phyloP scores from a whole-genome alignment of 78 protist species.

The Pelomyxa schiedti region DNA sequence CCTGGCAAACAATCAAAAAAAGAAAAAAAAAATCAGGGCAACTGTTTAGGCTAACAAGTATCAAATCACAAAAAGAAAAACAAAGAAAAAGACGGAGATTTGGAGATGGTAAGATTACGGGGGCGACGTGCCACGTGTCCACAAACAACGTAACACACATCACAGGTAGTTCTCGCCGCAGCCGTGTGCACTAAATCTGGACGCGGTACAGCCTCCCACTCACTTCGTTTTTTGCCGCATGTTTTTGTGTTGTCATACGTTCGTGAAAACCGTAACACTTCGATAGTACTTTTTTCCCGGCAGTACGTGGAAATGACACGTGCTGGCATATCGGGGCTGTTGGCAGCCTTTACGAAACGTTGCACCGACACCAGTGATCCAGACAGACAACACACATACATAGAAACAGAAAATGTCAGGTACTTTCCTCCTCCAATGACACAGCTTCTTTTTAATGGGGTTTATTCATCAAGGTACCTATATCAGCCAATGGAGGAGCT shows the following conservation, averaged over 20 bases:
- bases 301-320: conserved; percentile 86
- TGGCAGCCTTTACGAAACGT: conserved; percentile 91
- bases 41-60: too few species aligned
- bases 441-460: neutral
- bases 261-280: neutral
- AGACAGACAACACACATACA: conserved; percentile 83
- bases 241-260: neutral
- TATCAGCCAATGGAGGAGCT: conserved; percentile 92
- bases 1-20: too few species aligned
- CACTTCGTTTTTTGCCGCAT: neutral
- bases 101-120: too few species aligned
- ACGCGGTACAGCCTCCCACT: neutral
- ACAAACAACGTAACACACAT: too few species aligned
- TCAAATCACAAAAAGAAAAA: too few species aligned
- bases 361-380: conserved; percentile 9
- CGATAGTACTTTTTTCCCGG: conserved; percentile 66
- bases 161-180: conserved; percentile 42
- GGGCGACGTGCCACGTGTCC: too few species aligned
- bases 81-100: too few species aligned
- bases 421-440: neutral
- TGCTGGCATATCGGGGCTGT: conserved; percentile 84
- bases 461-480: conserved; percentile 80
- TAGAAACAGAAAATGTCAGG: conserved; percentile 76
- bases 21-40: too few species aligned
- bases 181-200: conserved; percentile 53